A percentile compares a stretch with the other conserved stretches of the same genome.
Evolutionary conservation across 371 early-diverging fungal species (phyloP).

Genomic region (Amoeboaphelidium protococcarum): DNA sequence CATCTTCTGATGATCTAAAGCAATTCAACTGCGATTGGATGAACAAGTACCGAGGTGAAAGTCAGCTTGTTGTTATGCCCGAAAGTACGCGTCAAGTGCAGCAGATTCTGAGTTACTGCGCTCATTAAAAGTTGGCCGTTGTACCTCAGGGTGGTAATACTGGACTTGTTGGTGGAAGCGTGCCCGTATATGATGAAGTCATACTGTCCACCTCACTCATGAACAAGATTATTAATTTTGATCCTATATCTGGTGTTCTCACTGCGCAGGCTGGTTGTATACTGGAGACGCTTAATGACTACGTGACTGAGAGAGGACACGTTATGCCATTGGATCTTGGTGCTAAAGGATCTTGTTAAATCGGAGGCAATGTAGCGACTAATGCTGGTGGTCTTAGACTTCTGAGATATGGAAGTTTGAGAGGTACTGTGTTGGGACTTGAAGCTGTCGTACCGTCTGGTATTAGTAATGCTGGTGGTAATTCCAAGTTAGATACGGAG

Average conservation of each 20-base stretch:
- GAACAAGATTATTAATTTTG: constrained; percentile 45
- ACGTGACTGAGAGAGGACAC: constrained; percentile 39
- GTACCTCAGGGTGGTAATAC: constrained; percentile 65
- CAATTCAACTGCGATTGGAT: constrained; percentile 70
- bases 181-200: constrained; percentile 81
- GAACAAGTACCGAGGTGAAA: constrained; percentile 59
- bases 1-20: constrained; percentile 8
- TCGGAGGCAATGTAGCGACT: constrained; percentile 85
- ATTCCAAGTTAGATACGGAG: too few species aligned
- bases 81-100: constrained; percentile 60
- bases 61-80: constrained; percentile 58
- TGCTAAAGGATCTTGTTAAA: constrained; percentile 69
- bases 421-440: constrained; percentile 61
- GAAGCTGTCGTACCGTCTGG: constrained; percentile 60
- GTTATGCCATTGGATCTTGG: constrained; percentile 82
- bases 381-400: constrained; percentile 84
- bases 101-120: constrained; percentile 60
- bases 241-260: constrained; percentile 49
- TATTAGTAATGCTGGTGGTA: too few species aligned
- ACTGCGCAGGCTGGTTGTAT: constrained; percentile 69
- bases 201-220: constrained; percentile 42
- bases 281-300: constrained; percentile 49
- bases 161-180: constrained; percentile 9
- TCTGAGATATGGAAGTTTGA: constrained; percentile 67
- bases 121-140: constrained; percentile 47